Evolutionary conservation across 352 stramenopile genomes (phyloP).

Genomic region (Phytophthora fragariae): DNA sequence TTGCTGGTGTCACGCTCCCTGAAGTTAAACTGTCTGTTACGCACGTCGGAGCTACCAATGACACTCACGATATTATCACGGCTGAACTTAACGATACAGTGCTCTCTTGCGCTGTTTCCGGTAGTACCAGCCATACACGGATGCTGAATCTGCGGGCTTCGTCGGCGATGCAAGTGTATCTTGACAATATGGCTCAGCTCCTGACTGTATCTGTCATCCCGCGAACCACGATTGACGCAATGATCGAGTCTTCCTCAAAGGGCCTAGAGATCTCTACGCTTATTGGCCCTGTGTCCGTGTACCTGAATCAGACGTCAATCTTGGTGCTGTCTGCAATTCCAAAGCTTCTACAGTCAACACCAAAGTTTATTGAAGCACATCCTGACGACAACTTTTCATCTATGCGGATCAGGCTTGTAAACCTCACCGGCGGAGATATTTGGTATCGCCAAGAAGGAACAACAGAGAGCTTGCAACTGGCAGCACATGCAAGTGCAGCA

Average conservation of each 20-base stretch:
- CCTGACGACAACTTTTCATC: slow-evolving; percentile 46
- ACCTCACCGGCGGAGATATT: slow-evolving; percentile 48
- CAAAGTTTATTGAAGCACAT: background rate
- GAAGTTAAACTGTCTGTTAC: slow-evolving; percentile 49
- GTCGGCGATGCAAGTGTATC: slow-evolving; percentile 59
- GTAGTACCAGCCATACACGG: slow-evolving; percentile 19
- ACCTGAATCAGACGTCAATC: slow-evolving; percentile 77
- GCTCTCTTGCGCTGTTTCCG: slow-evolving; percentile 41
- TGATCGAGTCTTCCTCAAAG: slow-evolving; percentile 40
- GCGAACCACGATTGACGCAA: slow-evolving; percentile 52
- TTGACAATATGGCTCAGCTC: slow-evolving; percentile 81
- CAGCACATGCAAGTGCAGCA: slow-evolving; percentile 31
- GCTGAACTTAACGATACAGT: slow-evolving; percentile 55
- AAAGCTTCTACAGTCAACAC: slow-evolving; percentile 42
- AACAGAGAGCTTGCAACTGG: slow-evolving; percentile 56
- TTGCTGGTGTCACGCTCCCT: slow-evolving; percentile 44
- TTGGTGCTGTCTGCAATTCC: slow-evolving; percentile 67
- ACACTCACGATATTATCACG: slow-evolving; percentile 68
- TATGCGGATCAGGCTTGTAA: slow-evolving; percentile 71
- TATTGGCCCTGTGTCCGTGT: slow-evolving; percentile 60
- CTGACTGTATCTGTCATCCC: slow-evolving; percentile 74
- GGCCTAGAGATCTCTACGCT: slow-evolving; percentile 58
- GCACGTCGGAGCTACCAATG: slow-evolving; percentile 49
- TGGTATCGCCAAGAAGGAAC: slow-evolving; percentile 79
- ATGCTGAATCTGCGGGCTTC: slow-evolving; percentile 46